phyloP scores from a whole-genome alignment of 805 yeast species.

The Isabelozyma rhagii region DNA sequence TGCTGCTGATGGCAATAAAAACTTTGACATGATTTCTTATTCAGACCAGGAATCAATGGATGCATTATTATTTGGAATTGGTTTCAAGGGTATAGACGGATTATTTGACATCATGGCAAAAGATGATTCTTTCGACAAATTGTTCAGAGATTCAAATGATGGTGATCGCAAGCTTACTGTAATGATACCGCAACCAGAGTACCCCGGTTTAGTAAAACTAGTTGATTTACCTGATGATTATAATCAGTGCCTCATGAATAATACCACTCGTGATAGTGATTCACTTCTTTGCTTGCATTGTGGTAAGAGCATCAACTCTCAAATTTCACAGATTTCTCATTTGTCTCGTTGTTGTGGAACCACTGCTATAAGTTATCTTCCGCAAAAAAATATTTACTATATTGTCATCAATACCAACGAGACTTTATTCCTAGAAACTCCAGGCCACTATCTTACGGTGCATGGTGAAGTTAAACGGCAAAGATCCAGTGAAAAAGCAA shows the following conservation, averaged over 20 bases:
- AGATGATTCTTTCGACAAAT: constrained; percentile 5
- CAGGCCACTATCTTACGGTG: constrained; percentile 68
- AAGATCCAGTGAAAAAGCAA: constrained; percentile 55
- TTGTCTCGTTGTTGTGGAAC: constrained; percentile 19
- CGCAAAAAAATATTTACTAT: constrained; percentile 21
- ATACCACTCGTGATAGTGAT: constrained; percentile 20
- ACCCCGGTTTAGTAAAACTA: constrained; percentile 54
- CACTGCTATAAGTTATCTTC: constrained; percentile 24
- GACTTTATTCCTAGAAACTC: constrained; percentile 32
- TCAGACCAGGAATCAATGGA: constrained; percentile 13
- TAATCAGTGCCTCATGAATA: constrained; percentile 17
- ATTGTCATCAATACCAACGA: constrained; percentile 20
- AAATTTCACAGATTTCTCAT: constrained; percentile 23
- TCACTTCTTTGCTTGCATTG: constrained; percentile 34
- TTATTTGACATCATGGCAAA: constrained; percentile 9
- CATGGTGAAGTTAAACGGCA: constrained; percentile 73
- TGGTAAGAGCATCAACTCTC: constrained; percentile 17
- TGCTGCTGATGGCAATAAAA: neutral
- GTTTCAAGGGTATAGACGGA: constrained; percentile 20
- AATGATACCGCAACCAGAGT: constrained; percentile 9
- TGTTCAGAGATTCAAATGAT: constrained; percentile 12
- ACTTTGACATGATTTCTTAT: neutral
- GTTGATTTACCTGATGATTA: constrained; percentile 49
- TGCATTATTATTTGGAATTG: constrained; percentile 21
- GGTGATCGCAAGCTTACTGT: neutral